Percentiles rank a stretch among this genome's conserved stretches.
Evolutionary conservation across 2,329 filamentous ascomycete genomes (phyloP).

Genomic region (Purpureocillium lavendulum): DNA sequence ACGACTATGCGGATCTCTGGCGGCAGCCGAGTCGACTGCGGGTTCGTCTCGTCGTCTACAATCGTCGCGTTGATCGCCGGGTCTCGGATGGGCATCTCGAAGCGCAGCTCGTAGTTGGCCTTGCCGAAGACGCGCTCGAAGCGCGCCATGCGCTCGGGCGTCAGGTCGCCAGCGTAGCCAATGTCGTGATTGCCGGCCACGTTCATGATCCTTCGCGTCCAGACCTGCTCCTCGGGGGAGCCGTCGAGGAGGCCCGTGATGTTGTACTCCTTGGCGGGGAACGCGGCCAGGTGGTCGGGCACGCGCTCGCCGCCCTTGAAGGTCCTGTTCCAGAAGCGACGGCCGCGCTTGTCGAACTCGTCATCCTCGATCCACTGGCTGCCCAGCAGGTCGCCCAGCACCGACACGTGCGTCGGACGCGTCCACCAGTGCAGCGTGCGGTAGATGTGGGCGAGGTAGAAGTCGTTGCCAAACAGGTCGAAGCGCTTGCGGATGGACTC

Average conservation of each 20-base stretch:
- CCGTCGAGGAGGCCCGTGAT: slow-evolving; percentile 40
- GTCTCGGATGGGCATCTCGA: slow-evolving; percentile 35
- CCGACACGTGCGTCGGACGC: slow-evolving; percentile 74
- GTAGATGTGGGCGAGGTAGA: slow-evolving; percentile 90
- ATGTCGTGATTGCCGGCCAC: slow-evolving; percentile 94
- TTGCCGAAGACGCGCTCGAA: slow-evolving; percentile 83
- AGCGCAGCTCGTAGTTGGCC: slow-evolving; percentile 84
- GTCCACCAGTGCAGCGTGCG: slow-evolving; percentile 77
- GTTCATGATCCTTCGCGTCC: slow-evolving; percentile 76
- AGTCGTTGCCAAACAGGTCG: slow-evolving; percentile 89
- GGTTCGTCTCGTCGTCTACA: slow-evolving; percentile 32
- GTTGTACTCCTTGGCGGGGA: slow-evolving; percentile 40
- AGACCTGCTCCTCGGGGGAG: slow-evolving; percentile 39
- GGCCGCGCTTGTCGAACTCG: slow-evolving; percentile 69
- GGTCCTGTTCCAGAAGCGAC: slow-evolving; percentile 72
- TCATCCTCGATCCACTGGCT: slow-evolving; percentile 88
- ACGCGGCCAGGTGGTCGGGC: slow-evolving; percentile 42
- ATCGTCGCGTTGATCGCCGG: slow-evolving; percentile 29
- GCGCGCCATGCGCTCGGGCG: slow-evolving; percentile 61
- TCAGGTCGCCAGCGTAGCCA: slow-evolving; percentile 89
- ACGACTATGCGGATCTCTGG: slow-evolving; percentile 76
- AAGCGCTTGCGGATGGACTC: slow-evolving; percentile 67
- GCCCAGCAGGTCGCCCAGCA: slow-evolving; percentile 84
- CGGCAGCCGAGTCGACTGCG: slow-evolving; percentile 35
- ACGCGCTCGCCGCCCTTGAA: slow-evolving; percentile 63